Evolutionary conservation across 495 filamentous ascomycete species (phyloP), one percentile per base, ranked within the genome.

Genomic region (Podospora australis): DNA sequence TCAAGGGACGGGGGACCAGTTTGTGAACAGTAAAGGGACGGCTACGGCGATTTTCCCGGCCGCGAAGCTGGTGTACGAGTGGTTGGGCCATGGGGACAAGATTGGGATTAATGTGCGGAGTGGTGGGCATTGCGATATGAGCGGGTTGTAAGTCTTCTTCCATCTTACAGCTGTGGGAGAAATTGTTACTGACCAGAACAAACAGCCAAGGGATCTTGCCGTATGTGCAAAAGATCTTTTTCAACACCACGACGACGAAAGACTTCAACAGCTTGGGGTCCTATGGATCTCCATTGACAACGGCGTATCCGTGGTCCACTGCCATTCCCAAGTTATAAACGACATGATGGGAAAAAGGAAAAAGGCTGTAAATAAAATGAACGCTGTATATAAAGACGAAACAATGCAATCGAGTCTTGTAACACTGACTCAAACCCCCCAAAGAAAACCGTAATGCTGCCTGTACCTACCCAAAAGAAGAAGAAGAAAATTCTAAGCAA

Each of bases 401-500:
- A n/a, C n/a, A n/a, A n/a, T n/a, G n/a, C n/a, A n/a, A n/a, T n/a
- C n/a, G n/a, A n/a, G n/a, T n/a, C n/a, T n/a, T n/a, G n/a, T n/a
- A n/a, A n/a, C n/a, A n/a, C n/a, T n/a, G n/a, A n/a, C n/a, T n/a
- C n/a, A n/a, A n/a, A n/a, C n/a, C n/a, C n/a, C n/a, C n/a, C n/a
- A n/a, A n/a, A n/a, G n/a, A n/a, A n/a, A n/a, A n/a, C n/a, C n/a
- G n/a, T n/a, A n/a, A n/a, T n/a, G n/a, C n/a, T n/a, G n/a, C n/a
- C n/a, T n/a, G n/a, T n/a, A n/a, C n/a, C n/a, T n/a, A n/a, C n/a
- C n/a, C n/a, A n/a, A n/a, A n/a, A n/a, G n/a, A n/a, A n/a, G 17
- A 40, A 29, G 16, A 48, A 25, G 10, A 19, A 3, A 20, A 41
- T 10, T 46, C 36, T 28, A 95, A 32, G 90, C 90, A 77, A 89